phyloP scores from a whole-genome alignment of 257 asterid species.

The Knoxia roxburghii region DNA sequence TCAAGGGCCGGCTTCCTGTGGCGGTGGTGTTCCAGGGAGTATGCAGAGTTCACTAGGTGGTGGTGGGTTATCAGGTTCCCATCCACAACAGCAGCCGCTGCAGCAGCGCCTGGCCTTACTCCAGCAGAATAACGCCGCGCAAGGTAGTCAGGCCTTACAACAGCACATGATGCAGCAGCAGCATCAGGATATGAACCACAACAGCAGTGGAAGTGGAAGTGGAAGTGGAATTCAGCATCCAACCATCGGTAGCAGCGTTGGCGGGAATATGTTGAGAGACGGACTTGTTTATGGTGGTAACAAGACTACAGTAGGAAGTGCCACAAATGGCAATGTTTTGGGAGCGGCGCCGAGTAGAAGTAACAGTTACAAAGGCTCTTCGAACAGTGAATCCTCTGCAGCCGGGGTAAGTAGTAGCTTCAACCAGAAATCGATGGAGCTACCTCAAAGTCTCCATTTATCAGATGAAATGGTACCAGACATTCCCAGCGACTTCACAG shows the following conservation, averaged over 20 bases:
- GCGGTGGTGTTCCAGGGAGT: conserved; percentile 31
- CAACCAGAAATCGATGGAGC: conserved; percentile 49
- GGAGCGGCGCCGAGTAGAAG: conserved; percentile 50
- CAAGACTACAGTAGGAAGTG: conserved; percentile 26
- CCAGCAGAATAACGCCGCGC: conserved; percentile 38
- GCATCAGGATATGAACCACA: conserved; percentile 54
- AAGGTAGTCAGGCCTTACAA: conserved; percentile 54
- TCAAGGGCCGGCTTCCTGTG: conserved; percentile 40
- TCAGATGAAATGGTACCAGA: conserved; percentile 57
- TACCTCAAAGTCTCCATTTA: conserved; percentile 45
- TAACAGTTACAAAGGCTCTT: conserved; percentile 52
- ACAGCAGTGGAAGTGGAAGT: conserved; percentile 28
- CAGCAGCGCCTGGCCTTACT: conserved; percentile 33
- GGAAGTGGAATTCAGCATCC: conserved; percentile 33
- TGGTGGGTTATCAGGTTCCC: conserved; percentile 33
- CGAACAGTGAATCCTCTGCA: conserved; percentile 45
- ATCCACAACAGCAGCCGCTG: conserved; percentile 16
- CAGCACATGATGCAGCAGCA: conserved; percentile 75
- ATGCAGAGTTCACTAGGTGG: conserved; percentile 29
- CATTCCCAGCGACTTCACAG: conserved; percentile 57
- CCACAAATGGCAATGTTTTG: conserved; percentile 20
- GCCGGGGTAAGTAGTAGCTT: conserved; percentile 37
- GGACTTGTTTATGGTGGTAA: conserved; percentile 39
- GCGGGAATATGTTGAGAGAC: conserved; percentile 37
- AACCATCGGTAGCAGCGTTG: conserved; percentile 29